Evolutionary conservation across 805 yeast genomes (phyloP).

Genomic region (Ogataea salicorniae): DNA sequence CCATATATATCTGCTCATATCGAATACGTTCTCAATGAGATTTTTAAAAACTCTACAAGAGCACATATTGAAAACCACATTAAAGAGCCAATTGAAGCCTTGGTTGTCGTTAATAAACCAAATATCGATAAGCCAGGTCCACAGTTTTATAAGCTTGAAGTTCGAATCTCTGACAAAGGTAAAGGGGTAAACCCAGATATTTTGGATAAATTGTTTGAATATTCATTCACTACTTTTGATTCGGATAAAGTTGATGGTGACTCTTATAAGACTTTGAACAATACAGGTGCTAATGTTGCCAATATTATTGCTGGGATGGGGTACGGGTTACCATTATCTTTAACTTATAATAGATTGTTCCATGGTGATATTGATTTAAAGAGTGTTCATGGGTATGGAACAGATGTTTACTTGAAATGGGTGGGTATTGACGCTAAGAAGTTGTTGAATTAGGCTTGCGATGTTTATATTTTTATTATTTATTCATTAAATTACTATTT

Average conservation of each 20-base stretch:
- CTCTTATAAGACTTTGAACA: conserved; percentile 55
- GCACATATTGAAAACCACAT: conserved; percentile 75
- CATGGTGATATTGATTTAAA: conserved; percentile 67
- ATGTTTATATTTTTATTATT: neutral
- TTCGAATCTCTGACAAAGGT: conserved; percentile 81
- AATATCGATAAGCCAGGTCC: conserved; percentile 20
- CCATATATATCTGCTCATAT: conserved; percentile 86
- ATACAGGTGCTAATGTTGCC: conserved; percentile 48
- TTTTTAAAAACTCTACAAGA: conserved; percentile 80
- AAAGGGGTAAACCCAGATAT: conserved; percentile 76
- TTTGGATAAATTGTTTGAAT: conserved; percentile 70
- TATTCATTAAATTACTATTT: neutral
- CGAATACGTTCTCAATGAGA: conserved; percentile 82
- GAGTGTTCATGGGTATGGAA: conserved; percentile 72
- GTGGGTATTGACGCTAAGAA: conserved; percentile 29
- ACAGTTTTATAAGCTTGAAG: conserved; percentile 40
- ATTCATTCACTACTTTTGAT: conserved; percentile 78
- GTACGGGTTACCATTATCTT: conserved; percentile 83
- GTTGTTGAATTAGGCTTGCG: conserved; percentile 4
- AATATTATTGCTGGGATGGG: conserved; percentile 90
- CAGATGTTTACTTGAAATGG: conserved; percentile 62
- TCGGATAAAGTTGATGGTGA: conserved; percentile 40
- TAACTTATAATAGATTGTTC: conserved; percentile 68
- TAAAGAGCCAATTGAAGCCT: conserved; percentile 40
- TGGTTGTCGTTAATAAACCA: conserved; percentile 36